These are phyloP conservation scores for Zea luxurians DNA, from an alignment of 176 grass and related monocot species.

Conservation along the genomic window DNA sequence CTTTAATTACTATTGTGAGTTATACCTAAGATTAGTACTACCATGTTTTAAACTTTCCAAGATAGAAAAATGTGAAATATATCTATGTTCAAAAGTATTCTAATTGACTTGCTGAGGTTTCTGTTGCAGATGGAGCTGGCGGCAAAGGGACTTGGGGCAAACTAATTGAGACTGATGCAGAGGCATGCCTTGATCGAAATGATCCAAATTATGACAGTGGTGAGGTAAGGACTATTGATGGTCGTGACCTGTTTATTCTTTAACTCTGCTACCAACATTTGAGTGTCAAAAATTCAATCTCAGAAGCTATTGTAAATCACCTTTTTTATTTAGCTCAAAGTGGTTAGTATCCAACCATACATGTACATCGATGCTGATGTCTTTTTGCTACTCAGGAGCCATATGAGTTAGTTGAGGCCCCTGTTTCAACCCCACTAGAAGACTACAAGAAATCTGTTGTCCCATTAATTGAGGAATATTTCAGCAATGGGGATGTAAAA, in stretches of 20 bases:
- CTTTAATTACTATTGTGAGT: not conserved
- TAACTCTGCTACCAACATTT: constrained; percentile 10
- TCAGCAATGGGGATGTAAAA: constrained; percentile 78
- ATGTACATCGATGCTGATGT: constrained; percentile 20
- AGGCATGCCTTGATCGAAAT: constrained; percentile 76
- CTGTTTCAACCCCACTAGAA: constrained; percentile 71
- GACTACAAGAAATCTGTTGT: constrained; percentile 79
- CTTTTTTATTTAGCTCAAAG: constrained; percentile 13
- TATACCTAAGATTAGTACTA: constrained; percentile 6
- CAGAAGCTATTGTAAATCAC: constrained; percentile 2
- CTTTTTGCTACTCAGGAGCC: constrained; percentile 67
- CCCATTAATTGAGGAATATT: constrained; percentile 82
- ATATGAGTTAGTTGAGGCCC: constrained; percentile 77
- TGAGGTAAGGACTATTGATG: constrained; percentile 60
- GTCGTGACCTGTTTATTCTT: constrained; percentile 28
- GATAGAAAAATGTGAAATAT: not conserved
- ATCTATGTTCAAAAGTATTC: not conserved
- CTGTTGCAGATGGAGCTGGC: constrained; percentile 82
- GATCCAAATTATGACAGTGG: constrained; percentile 96
- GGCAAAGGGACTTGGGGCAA: constrained; percentile 95
- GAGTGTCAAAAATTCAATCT: not conserved
- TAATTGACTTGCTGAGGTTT: constrained; percentile 37
- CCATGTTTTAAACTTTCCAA: not conserved
- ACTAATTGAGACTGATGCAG: constrained; percentile 72
- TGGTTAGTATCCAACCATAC: constrained; percentile 16